Conservation (phyloP, 1,284 basidiomycete species). For the Ustilago hordei region DNA sequence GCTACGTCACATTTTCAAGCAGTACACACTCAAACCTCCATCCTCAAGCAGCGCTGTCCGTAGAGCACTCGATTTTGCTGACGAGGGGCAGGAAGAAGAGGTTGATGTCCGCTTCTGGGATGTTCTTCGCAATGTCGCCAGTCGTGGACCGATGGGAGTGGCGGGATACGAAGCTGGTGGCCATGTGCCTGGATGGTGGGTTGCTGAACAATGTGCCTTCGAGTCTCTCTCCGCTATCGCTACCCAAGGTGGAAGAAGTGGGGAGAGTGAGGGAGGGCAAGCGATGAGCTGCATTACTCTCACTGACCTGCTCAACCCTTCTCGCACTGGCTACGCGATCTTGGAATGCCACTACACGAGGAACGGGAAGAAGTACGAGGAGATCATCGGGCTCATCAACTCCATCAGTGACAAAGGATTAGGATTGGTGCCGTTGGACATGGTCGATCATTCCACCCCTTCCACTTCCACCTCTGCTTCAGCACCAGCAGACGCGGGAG, state of each 20-base stretch:
- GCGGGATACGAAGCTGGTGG: conserved; percentile 36
- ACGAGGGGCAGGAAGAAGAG: conserved; percentile 19
- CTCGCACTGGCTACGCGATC: conserved; percentile 24
- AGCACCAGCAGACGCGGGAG: background rate
- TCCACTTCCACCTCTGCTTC: background rate
- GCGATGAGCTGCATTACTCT: conserved; percentile 12
- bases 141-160: conserved; percentile 52
- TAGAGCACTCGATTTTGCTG: conserved; percentile 33
- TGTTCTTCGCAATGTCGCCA: conserved; percentile 44
- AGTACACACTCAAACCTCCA: conserved; percentile 56
- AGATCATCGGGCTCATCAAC: conserved; percentile 23
- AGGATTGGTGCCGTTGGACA: conserved; percentile 27
- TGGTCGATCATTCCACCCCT: conserved; percentile 21
- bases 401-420: background rate
- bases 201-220: conserved; percentile 23
- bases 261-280: background rate
- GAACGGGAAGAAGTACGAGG: conserved; percentile 47
- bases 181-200: conserved; percentile 52
- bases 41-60: conserved; percentile 19
- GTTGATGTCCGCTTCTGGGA: conserved; percentile 58
- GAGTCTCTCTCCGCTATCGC: conserved; percentile 12
- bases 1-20: conserved; percentile 45
- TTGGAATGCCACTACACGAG: conserved; percentile 37
- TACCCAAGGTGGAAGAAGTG: background rate
- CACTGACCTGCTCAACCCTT: conserved; percentile 25